Base-by-base conservation (phyloP, 768 basidiomycete genomes). In the Pleurotus eryngii region DNA sequence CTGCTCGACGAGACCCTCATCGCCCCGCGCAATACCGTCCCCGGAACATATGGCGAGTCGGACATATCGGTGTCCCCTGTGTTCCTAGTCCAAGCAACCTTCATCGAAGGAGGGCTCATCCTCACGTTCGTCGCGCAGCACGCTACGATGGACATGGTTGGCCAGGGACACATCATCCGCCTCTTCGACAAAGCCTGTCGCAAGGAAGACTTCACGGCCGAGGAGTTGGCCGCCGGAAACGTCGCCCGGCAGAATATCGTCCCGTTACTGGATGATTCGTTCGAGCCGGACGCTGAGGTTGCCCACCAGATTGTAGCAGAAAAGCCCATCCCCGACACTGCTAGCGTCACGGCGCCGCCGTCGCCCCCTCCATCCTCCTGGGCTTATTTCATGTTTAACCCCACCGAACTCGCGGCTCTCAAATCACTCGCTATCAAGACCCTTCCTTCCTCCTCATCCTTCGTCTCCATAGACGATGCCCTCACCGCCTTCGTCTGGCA, bases 401-500 rank as follows among this genome's bases (percentile, higher is more conserved):
- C 54, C 11, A 5, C 56, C 1, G 61, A 62, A 0, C 63, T 68
- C 26, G n/a, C 51, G 12, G 46, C 43, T 12, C 57, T 70, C 4
- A 69, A 70, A 57, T 39, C 61, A 0, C 46, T 59, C 17, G 67
- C 67, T 9, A 49, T 49, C 7, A n/a, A 57, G 12, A 59, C 63
- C 27, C 56, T 63, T 24, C 26, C 61, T 37, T 40, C 57, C n/a
- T 11, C 37, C 30, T n/a, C 54, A 3, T 14, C 35, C 3, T 70
- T 60, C 56, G 57, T 70, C 30, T 67, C 68, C 7, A 69, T 68
- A 1, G 68, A 70, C 53, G 69, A 70, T 42, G 61, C 65, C 9
- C 58, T 69, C 22, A 66, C 46, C 20, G 65, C 69, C 3, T 60
- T 69, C 24, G 64, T 70, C 46, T 70, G 67, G 67, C 65, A 67